A percentile compares a stretch with the other conserved stretches of the same genome.
Conservation (phyloP, 345 rosid genomes). For the Pugionium cornutum region DNA sequence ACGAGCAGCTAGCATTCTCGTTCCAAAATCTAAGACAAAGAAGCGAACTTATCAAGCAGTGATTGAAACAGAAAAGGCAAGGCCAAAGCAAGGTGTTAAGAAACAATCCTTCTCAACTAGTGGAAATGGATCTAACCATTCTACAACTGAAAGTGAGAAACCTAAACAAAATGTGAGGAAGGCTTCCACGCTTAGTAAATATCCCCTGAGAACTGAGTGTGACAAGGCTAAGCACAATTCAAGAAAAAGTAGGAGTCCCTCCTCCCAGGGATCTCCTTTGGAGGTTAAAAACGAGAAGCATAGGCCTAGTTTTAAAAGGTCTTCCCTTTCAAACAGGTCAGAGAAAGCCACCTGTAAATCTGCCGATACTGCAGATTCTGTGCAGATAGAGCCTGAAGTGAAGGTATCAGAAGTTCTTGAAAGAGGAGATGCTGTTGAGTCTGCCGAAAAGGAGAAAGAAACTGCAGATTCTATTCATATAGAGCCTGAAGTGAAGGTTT, state of each 20-base stretch:
- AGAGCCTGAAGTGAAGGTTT: constrained; percentile 24
- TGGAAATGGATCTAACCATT: constrained; percentile 46
- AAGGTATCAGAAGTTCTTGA: constrained; percentile 15
- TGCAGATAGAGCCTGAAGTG: constrained; percentile 30
- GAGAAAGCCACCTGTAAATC: constrained; percentile 38
- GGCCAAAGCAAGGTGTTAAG: constrained; percentile 48
- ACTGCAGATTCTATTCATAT: constrained; percentile 23
- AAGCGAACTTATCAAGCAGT: constrained; percentile 39
- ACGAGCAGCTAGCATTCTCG: constrained; percentile 41
- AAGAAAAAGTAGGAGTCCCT: constrained; percentile 47
- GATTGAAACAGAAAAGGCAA: constrained; percentile 44
- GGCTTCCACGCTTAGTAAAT: constrained; percentile 44
- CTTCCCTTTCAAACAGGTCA: constrained; percentile 42
- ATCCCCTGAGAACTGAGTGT: constrained; percentile 46
- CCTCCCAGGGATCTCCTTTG: constrained; percentile 44
- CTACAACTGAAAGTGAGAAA: constrained; percentile 45
- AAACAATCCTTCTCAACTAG: constrained; percentile 46
- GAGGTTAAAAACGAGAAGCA: constrained; percentile 51
- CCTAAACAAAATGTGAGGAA: constrained; percentile 54
- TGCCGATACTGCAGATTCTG: constrained; percentile 37
- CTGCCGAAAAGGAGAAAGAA: constrained; percentile 37
- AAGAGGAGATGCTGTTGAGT: constrained; percentile 5
- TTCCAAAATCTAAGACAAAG: constrained; percentile 44
- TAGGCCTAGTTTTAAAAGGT: constrained; percentile 43
- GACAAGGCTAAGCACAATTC: constrained; percentile 51